Percentiles rank a stretch among this genome's conserved stretches.
phyloP scores from a whole-genome alignment of 2,329 filamentous ascomycete species.

The Colletotrichum spinosum region DNA sequence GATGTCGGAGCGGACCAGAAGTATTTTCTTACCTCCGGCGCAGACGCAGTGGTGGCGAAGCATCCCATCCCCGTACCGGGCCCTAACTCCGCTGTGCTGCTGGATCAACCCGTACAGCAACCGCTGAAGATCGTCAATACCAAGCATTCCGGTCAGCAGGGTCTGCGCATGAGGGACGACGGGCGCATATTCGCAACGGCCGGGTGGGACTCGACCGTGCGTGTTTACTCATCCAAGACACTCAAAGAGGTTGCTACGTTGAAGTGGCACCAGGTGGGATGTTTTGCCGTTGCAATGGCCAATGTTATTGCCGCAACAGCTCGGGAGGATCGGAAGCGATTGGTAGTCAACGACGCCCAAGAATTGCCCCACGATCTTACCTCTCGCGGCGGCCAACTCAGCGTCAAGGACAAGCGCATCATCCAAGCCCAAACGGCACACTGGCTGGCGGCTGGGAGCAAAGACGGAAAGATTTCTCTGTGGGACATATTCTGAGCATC shows the following conservation, averaged over 20 bases:
- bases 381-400: slow-evolving; percentile 44
- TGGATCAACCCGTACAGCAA: slow-evolving; percentile 40
- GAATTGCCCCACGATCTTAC: slow-evolving; percentile 24
- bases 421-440: slow-evolving; percentile 77
- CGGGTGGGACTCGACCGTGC: slow-evolving; percentile 87
- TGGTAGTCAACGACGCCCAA: slow-evolving; percentile 9
- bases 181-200: slow-evolving; percentile 88
- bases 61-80: slow-evolving; percentile 71
- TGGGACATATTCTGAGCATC: slow-evolving; percentile 86
- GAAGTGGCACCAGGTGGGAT: slow-evolving; percentile 93
- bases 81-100: background rate
- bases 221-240: slow-evolving; percentile 84
- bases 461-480: slow-evolving; percentile 93
- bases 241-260: slow-evolving; percentile 91
- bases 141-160: slow-evolving; percentile 91
- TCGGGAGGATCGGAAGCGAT: slow-evolving; percentile 20
- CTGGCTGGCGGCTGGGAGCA: slow-evolving; percentile 91
- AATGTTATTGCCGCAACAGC: slow-evolving; percentile 44
- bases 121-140: slow-evolving; percentile 77
- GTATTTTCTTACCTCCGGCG: slow-evolving; percentile 82
- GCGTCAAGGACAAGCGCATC: slow-evolving; percentile 73
- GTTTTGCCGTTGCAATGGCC: slow-evolving; percentile 84
- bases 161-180: slow-evolving; percentile 80
- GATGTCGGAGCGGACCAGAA: slow-evolving; percentile 62
- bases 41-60: slow-evolving; percentile 82